A percentile compares a stretch with the other conserved stretches of the same genome.
These are phyloP conservation scores for Metschnikowia rubicola DNA, from an alignment of 805 yeast genomes.

Conservation along the genomic window DNA sequence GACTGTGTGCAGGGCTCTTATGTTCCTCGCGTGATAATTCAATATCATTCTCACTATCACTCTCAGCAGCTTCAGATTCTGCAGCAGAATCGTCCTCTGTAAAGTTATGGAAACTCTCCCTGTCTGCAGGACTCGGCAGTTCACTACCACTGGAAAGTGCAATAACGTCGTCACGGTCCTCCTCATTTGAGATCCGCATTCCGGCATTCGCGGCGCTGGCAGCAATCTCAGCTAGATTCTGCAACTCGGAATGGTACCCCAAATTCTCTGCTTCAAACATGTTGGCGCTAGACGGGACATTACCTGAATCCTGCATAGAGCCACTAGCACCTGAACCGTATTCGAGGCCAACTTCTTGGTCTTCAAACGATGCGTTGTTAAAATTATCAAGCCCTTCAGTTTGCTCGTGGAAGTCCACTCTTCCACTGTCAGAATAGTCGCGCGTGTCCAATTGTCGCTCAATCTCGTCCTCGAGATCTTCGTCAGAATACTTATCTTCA, in stretches of 20 bases:
- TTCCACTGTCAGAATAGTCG: conserved; percentile 1
- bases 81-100: neutral
- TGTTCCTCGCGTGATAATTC: neutral
- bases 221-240: too few species aligned
- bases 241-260: too few species aligned
- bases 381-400: neutral
- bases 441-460: conserved; percentile 1
- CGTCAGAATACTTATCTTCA: conserved; percentile 4
- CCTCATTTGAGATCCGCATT: neutral
- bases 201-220: too few species aligned
- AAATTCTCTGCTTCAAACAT: too few species aligned
- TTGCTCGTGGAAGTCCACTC: neutral
- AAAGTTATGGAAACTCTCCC: neutral
- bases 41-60: neutral
- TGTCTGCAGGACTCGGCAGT: neutral
- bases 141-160: neutral
- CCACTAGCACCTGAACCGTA: neutral
- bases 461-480: conserved; percentile 4
- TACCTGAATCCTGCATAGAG: too few species aligned
- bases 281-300: too few species aligned
- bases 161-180: neutral
- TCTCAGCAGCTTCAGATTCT: neutral
- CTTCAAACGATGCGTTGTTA: neutral
- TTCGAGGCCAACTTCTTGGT: neutral
- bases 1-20: neutral